Percentiles rank a stretch among this genome's conserved stretches.
phyloP scores from a whole-genome alignment of 208 protist genomes.

The Leishmania martiniquensis region DNA sequence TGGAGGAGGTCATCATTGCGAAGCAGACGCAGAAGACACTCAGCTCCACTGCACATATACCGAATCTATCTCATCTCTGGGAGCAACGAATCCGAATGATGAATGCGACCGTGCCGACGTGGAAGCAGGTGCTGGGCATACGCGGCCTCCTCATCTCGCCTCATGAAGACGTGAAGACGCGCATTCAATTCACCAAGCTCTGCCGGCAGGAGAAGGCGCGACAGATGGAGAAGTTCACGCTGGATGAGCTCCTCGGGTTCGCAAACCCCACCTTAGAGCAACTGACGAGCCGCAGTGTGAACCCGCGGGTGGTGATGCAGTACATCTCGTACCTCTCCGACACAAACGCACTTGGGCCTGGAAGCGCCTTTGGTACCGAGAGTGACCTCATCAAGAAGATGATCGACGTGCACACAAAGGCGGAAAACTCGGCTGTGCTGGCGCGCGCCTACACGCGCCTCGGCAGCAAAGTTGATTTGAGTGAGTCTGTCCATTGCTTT shows the following conservation, averaged over 20 bases:
- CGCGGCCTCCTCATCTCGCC: constrained; percentile 93
- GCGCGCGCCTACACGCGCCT: constrained; percentile 76
- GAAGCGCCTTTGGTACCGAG: constrained; percentile 69
- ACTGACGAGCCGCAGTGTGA: constrained; percentile 62
- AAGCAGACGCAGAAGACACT: constrained; percentile 62
- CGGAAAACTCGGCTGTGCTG: constrained; percentile 65
- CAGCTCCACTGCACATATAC: constrained; percentile 62
- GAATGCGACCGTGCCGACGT: constrained; percentile 93
- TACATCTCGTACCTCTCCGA: constrained; percentile 82
- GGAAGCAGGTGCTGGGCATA: constrained; percentile 96
- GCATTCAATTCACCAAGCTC: constrained; percentile 97
- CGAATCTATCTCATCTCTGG: constrained; percentile 92
- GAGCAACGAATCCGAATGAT: constrained; percentile 91
- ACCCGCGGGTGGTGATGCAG: constrained; percentile 86
- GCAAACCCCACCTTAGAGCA: constrained; percentile 72
- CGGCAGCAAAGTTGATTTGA: constrained; percentile 58
- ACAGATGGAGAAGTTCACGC: constrained; percentile 80
- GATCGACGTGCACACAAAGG: constrained; percentile 84
- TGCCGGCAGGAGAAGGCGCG: constrained; percentile 85
- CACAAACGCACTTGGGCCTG: constrained; percentile 57
- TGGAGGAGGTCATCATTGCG: constrained; percentile 98
- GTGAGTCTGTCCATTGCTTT: constrained; percentile 79
- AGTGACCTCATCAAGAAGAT: constrained; percentile 81
- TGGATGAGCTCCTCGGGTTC: constrained; percentile 72
- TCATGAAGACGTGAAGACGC: constrained; percentile 92